phyloP scores from a whole-genome alignment of 2,329 filamentous ascomycete species.

The Alternaria novae-zelandiae region DNA sequence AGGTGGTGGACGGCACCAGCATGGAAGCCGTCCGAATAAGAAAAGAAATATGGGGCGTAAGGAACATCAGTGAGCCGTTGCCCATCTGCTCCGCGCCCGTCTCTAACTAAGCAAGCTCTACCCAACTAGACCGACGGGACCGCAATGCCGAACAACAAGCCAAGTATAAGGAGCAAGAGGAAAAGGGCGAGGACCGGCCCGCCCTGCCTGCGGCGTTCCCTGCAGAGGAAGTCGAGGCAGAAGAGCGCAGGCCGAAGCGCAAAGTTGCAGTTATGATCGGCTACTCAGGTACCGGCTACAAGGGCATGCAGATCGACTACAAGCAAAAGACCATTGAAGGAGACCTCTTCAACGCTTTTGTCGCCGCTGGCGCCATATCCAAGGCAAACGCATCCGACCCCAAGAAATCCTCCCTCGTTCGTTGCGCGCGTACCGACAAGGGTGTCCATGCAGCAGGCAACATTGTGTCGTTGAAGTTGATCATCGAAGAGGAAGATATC shows the following conservation, averaged over 20 bases:
- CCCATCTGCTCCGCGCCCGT: constrained; percentile 14
- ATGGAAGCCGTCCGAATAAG: constrained; percentile 58
- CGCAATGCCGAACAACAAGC: constrained; percentile 51
- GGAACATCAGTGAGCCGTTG: constrained; percentile 66
- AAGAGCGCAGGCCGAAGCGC: constrained; percentile 87
- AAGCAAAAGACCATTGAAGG: constrained; percentile 93
- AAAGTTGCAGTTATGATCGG: constrained; percentile 96
- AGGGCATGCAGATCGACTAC: constrained; percentile 86
- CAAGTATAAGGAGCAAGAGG: constrained; percentile 47
- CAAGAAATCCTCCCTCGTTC: constrained; percentile 91
- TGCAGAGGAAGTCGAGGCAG: constrained; percentile 84
- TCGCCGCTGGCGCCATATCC: constrained; percentile 89
- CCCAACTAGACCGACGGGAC: constrained; percentile 56
- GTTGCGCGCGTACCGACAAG: constrained; percentile 96
- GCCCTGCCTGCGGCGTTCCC: constrained; percentile 67
- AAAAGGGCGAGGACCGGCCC: constrained; percentile 45
- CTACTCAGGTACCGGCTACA: constrained; percentile 95
- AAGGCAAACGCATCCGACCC: constrained; percentile 97
- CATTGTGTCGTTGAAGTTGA: constrained; percentile 92
- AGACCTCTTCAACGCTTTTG: constrained; percentile 90
- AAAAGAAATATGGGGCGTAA: constrained; percentile 70
- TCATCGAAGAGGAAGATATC: constrained; percentile 87
- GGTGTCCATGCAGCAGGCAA: constrained; percentile 96
- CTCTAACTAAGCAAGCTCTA: constrained; percentile 53
- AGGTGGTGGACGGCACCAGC: constrained; percentile 42